Conservation (phyloP, 352 stramenopile species). For the Globisporangium abappressorium region DNA sequence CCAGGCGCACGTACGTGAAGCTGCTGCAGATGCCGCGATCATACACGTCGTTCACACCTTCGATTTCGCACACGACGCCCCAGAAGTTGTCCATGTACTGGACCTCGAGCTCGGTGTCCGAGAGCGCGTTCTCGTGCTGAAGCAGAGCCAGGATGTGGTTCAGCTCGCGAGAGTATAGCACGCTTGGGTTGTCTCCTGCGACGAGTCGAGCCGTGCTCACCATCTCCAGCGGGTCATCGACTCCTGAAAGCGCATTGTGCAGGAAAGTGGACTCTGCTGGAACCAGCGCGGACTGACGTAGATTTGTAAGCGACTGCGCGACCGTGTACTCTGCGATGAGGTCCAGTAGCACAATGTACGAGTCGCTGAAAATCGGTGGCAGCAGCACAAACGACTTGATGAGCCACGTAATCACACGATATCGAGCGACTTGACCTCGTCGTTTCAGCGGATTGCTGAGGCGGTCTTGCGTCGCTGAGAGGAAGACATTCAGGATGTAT, state of each 20-base stretch:
- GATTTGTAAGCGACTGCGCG: slow-evolving; percentile 70
- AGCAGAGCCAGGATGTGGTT: slow-evolving; percentile 74
- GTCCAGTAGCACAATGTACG: slow-evolving; percentile 76
- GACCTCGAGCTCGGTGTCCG: slow-evolving; percentile 79
- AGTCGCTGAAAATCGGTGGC: slow-evolving; percentile 77
- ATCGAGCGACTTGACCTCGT: slow-evolving; percentile 73
- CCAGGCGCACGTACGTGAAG: slow-evolving; percentile 78
- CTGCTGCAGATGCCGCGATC: slow-evolving; percentile 53
- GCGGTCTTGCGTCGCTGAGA: slow-evolving; percentile 52
- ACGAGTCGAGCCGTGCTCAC: slow-evolving; percentile 51
- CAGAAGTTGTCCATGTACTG: slow-evolving; percentile 83
- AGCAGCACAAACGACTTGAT: slow-evolving; percentile 75
- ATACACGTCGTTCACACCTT: slow-evolving; percentile 24
- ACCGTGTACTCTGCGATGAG: slow-evolving; percentile 78
- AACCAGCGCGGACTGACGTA: slow-evolving; percentile 52
- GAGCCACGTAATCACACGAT: slow-evolving; percentile 75
- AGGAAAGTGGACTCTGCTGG: slow-evolving; percentile 68
- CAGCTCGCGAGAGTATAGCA: slow-evolving; percentile 70
- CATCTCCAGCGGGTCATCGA: slow-evolving; percentile 64
- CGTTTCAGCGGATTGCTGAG: slow-evolving; percentile 78
- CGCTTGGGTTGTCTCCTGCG: slow-evolving; percentile 55
- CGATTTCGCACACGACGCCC: slow-evolving; percentile 36
- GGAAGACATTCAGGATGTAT: slow-evolving; percentile 71
- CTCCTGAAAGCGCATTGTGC: slow-evolving; percentile 44
- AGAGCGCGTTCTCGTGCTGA: slow-evolving; percentile 69